A percentile compares a stretch with the other conserved stretches of the same genome.
Evolutionary conservation across 345 rosid genomes (phyloP).

Genomic region (Bruguiera sexangula): DNA sequence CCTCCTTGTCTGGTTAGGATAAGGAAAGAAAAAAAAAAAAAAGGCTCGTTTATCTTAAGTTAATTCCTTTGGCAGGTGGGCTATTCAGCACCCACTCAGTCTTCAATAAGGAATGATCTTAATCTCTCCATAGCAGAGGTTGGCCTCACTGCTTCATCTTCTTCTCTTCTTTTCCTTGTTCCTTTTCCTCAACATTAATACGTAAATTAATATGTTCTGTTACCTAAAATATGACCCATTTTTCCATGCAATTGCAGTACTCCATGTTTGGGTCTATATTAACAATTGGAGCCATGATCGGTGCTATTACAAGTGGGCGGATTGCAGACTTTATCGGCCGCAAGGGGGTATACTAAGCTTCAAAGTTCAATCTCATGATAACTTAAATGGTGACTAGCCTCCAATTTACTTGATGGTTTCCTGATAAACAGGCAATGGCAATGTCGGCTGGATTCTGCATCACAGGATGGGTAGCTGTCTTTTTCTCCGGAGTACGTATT

Average conservation of each 20-base stretch:
- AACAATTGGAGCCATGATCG: constrained; percentile 94
- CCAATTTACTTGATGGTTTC: background rate
- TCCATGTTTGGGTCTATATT: constrained; percentile 91
- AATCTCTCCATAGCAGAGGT: constrained; percentile 70
- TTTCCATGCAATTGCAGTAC: constrained; percentile 45
- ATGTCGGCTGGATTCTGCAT: constrained; percentile 72
- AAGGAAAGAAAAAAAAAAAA: constrained; percentile 4
- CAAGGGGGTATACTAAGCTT: constrained; percentile 59
- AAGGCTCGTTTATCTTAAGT: constrained; percentile 44
- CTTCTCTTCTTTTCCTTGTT: background rate
- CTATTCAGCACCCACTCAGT: constrained; percentile 88
- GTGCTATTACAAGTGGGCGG: constrained; percentile 78
- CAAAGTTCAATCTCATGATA: background rate
- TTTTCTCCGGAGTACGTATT: constrained; percentile 48
- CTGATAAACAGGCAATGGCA: constrained; percentile 70
- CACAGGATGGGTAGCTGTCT: constrained; percentile 79
- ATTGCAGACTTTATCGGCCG: constrained; percentile 73
- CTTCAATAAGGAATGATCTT: constrained; percentile 80
- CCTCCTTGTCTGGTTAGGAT: constrained; percentile 23
- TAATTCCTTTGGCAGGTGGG: constrained; percentile 71
- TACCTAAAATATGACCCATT: background rate
- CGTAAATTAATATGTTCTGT: background rate
- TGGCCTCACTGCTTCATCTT: constrained; percentile 13
- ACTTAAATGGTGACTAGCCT: background rate
- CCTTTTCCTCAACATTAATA: background rate